Base-by-base conservation (phyloP, 306 rosid species). In the Trifolium repens region DNA sequence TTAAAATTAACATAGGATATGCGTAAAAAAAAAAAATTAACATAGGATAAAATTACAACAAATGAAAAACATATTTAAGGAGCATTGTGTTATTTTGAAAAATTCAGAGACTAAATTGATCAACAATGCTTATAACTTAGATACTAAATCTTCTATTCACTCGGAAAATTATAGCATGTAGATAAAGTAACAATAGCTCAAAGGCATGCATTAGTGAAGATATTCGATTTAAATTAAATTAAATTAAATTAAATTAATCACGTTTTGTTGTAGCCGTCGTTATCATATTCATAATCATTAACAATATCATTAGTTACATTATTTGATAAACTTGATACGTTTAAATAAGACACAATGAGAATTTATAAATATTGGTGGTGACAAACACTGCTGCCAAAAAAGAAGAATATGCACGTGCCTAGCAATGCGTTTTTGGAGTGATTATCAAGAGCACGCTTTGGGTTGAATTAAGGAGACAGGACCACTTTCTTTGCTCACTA, bases 381-480 rank as follows among this genome's bases (percentile, higher is more conserved):
- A 82, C 72, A 81, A 74, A 73, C 55, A 55, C 74, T 79, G 15
- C 26, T 78, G 85, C 76, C 79, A 83, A 79, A 73, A 82, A 82
- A 64, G 74, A 85, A 69, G 84, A 79, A 82, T 69, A 24, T 2
- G 84, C 98, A 91, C 91, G 92, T 88, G 97, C 84, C 69, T 62
- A 79, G 91, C 97, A 91, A 87, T 79, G 87, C 30, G 63, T 68
- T 73, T 75, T 74, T 71, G 90, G 90, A 77, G 92, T 84, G 91
- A 80, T 54, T 85, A 86, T 86, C 92, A 84, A 91, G 92, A 74
- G 98, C 97, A 91, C 90, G 97, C 97, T 78, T 93, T 84, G 94
- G 90, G 79, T 87, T 89, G 96, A 84, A 88, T 84, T 92, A 88
- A 91, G 93, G 98, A 90, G 93, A 91, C 97, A 87, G 79, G 70